Base-by-base conservation (phyloP, 805 yeast genomes). In the Ascoidea rubescens region DNA sequence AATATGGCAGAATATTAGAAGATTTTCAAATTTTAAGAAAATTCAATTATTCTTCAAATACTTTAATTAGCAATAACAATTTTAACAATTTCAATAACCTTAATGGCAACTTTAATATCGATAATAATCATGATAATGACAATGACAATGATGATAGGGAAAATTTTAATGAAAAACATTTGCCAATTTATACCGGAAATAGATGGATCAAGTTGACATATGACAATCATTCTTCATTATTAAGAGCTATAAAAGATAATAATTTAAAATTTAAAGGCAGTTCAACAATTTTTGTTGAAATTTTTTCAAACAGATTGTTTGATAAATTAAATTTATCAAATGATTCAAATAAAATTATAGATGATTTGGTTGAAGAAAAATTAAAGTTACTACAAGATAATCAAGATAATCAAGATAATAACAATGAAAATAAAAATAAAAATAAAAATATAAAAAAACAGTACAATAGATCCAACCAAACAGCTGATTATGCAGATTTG, bases 171-270 rank as follows among this genome's bases (percentile, higher is more conserved):
- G 53, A 48, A 17, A 71, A 66, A 57, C 64, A 69, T 61, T 53
- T 64, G 37, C 95, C 96, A 3, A 82, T 91, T 6, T 85, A 79
- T 65, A 76, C 90, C 10, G 98, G 98, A 1, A 77, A 80, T 48
- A 81, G 87, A 45, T 91, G 98, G 98, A 80, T 90, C n/a, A 86
- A 89, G 62, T 64, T 91, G 51, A 90, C 97, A 4, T 93, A 79
- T 64, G 84, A 80, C 53, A 82, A 81, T 54, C 77, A 84, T 5
- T 70, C 82, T 1, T 75, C 90, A 7, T 96, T 96, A 2, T 65
- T 79, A 16, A 79, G 95, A 52, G 96, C 99, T 0, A 68, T 90
- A 47, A 81, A 85, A 57, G 96, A 89, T 61, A 86, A 87, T 62
- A 95, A 96, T 4, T 65, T 73, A 2, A 47, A 50, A 16, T 55